phyloP scores from a whole-genome alignment of 1,284 basidiomycete genomes.

The Irpex sp. region DNA sequence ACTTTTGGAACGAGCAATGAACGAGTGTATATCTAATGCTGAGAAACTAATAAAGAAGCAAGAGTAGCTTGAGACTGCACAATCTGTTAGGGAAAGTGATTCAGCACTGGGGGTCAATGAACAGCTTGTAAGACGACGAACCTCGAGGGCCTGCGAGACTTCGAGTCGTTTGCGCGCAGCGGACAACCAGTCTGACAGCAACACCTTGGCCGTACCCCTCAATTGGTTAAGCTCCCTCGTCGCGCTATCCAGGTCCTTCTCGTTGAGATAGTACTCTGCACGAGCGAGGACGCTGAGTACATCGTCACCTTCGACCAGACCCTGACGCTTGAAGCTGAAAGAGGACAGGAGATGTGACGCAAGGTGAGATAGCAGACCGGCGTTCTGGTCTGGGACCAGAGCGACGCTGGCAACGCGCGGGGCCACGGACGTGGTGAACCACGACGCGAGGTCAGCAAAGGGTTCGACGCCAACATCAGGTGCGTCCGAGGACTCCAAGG shows the following conservation, averaged over 20 bases:
- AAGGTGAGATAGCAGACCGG: constrained; percentile 87
- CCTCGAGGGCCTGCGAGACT: constrained; percentile 91
- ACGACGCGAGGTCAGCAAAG: constrained; percentile 82
- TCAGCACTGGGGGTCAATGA: neutral
- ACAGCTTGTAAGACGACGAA: constrained; percentile 31
- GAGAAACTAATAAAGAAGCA: constrained; percentile 57
- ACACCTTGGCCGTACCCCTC: constrained; percentile 77
- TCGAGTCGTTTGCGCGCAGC: constrained; percentile 88
- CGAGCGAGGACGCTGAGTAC: constrained; percentile 84
- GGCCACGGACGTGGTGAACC: constrained; percentile 85
- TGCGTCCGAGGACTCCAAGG: constrained; percentile 72
- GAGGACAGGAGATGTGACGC: constrained; percentile 76
- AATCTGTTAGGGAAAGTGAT: constrained; percentile 44
- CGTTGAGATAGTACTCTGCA: constrained; percentile 87
- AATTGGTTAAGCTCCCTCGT: constrained; percentile 91
- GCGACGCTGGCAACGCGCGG: constrained; percentile 87
- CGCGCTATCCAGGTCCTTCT: constrained; percentile 92
- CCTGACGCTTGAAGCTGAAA: constrained; percentile 77
- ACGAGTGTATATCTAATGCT: constrained; percentile 25
- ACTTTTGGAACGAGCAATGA: constrained; percentile 10
- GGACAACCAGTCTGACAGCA: constrained; percentile 90
- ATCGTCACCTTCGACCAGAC: constrained; percentile 77
- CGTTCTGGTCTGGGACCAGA: constrained; percentile 86
- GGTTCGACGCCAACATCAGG: constrained; percentile 89
- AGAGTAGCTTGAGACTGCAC: constrained; percentile 82